These are phyloP conservation scores for Ustilago sp. DNA, from an alignment of 1,284 basidiomycete genomes.

Conservation along the genomic window DNA sequence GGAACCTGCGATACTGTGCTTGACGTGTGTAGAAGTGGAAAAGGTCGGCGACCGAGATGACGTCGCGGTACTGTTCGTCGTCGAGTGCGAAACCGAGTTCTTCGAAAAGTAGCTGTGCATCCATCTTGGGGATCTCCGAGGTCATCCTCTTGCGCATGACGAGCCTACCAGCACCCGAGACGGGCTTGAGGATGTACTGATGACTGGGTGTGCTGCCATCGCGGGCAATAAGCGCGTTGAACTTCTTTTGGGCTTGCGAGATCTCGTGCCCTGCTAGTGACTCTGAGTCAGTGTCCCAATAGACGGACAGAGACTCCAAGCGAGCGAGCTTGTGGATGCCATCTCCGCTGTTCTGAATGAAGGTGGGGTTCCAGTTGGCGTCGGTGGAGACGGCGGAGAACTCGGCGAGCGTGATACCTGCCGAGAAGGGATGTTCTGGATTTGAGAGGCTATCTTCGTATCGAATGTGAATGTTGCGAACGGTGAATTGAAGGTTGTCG, in stretches of 20 bases:
- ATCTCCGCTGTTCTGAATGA: slow-evolving; percentile 88
- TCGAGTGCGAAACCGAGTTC: slow-evolving; percentile 94
- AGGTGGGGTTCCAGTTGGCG: slow-evolving; percentile 89
- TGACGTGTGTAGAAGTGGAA: slow-evolving; percentile 96
- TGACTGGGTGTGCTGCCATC: slow-evolving; percentile 72
- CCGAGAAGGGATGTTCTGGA: slow-evolving; percentile 95
- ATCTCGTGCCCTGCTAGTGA: slow-evolving; percentile 79
- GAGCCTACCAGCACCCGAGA: slow-evolving; percentile 91
- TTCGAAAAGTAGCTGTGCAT: slow-evolving; percentile 89
- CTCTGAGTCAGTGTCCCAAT: slow-evolving; percentile 90
- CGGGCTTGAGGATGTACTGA: slow-evolving; percentile 95
- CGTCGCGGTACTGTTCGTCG: slow-evolving; percentile 94
- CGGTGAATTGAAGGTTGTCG: slow-evolving; percentile 95
- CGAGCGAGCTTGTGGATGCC: slow-evolving; percentile 94
- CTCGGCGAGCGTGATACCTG: slow-evolving; percentile 88
- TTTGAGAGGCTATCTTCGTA: slow-evolving; percentile 96
- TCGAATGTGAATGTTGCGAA: slow-evolving; percentile 76
- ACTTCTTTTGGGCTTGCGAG: slow-evolving; percentile 80
- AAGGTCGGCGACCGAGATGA: slow-evolving; percentile 92
- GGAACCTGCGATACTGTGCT: slow-evolving; percentile 77
- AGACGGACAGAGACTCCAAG: slow-evolving; percentile 87
- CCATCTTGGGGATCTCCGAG: slow-evolving; percentile 81
- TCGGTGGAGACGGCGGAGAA: slow-evolving; percentile 96
- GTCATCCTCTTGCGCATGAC: slow-evolving; percentile 80
- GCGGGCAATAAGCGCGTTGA: slow-evolving; percentile 76